Base-by-base conservation (phyloP, 768 basidiomycete genomes). In the Suillus americanus region DNA sequence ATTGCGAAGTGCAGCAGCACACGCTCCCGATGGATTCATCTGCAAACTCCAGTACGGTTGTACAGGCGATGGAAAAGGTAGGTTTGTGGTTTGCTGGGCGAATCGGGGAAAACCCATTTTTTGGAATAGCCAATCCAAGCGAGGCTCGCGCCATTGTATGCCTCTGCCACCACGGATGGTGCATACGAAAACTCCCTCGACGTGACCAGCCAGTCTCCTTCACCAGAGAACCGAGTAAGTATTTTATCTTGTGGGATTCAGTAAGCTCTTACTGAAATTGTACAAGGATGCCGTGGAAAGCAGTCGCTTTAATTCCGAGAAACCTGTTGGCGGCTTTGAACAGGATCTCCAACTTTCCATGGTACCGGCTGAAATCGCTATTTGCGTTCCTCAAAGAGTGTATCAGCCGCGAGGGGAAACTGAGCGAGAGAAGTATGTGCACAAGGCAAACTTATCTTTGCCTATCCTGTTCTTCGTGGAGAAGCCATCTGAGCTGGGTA, bases 331-430 rank as follows among this genome's bases (percentile, higher is more conserved):
- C 3, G 50, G 56, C 14, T 70, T 66, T 68, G 73, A 68, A 30
- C 35, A 59, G 35, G 46, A 68, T 23, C 60, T 16, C 6, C 10
- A 10, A 6, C 62, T 66, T 4, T 64, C 68, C 6, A 53, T 70
- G 10, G 65, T 76, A 45, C 72, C 75, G 33, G 72, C 72, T n/a
- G 68, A 69, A 23, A 73, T 74, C 5, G 79, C 80, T 1, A 79
- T 77, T 38, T 86, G 88, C 67, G 75, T 92, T 3, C 89, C 88
- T 9, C 90, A 92, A 72, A 77, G 69, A 38, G 83, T 89, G 77
- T 92, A 91, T 72, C 84, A 81, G 68, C 90, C 90, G 4, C 85
- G 87, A 71, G 91, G 89, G 3, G 85, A 84, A 55, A 86, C 87
- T 69, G 90, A 91, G 71, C 82, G 86, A 40, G 84, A 85, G 43